phyloP scores from a whole-genome alignment of 306 rosid species.

The Castanea mollissima region DNA sequence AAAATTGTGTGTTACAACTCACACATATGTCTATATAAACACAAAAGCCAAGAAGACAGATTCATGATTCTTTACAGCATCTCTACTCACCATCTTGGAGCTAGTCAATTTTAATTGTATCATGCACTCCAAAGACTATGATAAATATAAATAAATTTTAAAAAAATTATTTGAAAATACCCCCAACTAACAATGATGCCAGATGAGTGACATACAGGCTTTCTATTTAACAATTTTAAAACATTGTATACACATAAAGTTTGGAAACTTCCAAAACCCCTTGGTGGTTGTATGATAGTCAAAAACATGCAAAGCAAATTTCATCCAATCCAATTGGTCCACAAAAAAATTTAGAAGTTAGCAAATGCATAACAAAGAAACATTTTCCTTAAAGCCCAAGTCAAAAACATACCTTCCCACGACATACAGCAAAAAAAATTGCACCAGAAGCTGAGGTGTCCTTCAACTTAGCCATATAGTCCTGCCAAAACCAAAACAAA shows the following conservation, averaged over 20 bases:
- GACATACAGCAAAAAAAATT: conserved; percentile 90
- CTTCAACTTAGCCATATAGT: conserved; percentile 77
- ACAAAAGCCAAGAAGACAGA: neutral
- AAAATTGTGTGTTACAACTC: neutral
- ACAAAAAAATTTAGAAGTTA: conserved; percentile 17
- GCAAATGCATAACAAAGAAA: conserved; percentile 11
- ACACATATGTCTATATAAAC: neutral
- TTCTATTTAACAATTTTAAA: neutral
- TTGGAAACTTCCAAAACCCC: neutral
- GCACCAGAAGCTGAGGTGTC: conserved; percentile 87
- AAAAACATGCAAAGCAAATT: neutral
- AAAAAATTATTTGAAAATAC: neutral
- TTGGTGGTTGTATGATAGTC: neutral
- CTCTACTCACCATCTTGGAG: neutral
- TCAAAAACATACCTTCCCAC: conserved; percentile 76
- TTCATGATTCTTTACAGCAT: neutral
- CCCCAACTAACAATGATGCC: neutral
- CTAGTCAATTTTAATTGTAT: neutral
- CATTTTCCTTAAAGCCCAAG: conserved; percentile 5
- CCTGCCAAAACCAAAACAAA: conserved; percentile 50
- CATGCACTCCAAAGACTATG: neutral
- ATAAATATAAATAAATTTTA: neutral
- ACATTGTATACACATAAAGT: neutral
- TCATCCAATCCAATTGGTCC: neutral
- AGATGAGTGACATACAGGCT: neutral